Conservation (phyloP, 2,329 filamentous ascomycete genomes). For the Aspergillus caelatus region DNA sequence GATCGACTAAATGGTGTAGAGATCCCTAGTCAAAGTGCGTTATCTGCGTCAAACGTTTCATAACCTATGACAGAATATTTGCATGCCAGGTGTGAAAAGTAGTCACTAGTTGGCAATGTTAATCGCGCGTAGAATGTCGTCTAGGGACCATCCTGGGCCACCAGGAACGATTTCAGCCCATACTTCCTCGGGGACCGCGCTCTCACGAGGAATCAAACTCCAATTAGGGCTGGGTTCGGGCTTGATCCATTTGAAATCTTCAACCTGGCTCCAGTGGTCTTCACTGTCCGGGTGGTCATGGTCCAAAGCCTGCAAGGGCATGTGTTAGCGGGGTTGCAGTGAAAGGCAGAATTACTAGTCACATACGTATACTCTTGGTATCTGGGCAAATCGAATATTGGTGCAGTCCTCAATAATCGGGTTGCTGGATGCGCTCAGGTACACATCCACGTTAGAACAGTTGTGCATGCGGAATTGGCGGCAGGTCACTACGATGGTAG, state of each 20-base stretch:
- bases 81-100: not conserved
- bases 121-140: constrained; percentile 62
- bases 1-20: not conserved
- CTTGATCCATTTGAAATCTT: constrained; percentile 98
- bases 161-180: constrained; percentile 73
- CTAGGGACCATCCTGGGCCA: constrained; percentile 61
- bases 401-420: constrained; percentile 93
- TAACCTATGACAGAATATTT: not conserved
- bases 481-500: constrained; percentile 75
- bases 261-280: constrained; percentile 86
- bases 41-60: not conserved
- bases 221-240: constrained; percentile 86
- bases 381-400: constrained; percentile 74
- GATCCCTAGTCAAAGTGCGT: not conserved
- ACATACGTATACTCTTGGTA: constrained; percentile 72
- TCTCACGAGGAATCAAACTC: constrained; percentile 65
- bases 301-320: constrained; percentile 28
- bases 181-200: constrained; percentile 62
- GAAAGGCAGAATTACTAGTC: not conserved
- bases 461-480: constrained; percentile 94
- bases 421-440: constrained; percentile 77
- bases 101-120: constrained; percentile 21
- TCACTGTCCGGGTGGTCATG: constrained; percentile 35
- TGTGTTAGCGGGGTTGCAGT: constrained; percentile 10
- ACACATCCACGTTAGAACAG: constrained; percentile 77